Base-by-base conservation (phyloP, 495 filamentous ascomycete species). In the Lasiosphaeria miniovina region DNA sequence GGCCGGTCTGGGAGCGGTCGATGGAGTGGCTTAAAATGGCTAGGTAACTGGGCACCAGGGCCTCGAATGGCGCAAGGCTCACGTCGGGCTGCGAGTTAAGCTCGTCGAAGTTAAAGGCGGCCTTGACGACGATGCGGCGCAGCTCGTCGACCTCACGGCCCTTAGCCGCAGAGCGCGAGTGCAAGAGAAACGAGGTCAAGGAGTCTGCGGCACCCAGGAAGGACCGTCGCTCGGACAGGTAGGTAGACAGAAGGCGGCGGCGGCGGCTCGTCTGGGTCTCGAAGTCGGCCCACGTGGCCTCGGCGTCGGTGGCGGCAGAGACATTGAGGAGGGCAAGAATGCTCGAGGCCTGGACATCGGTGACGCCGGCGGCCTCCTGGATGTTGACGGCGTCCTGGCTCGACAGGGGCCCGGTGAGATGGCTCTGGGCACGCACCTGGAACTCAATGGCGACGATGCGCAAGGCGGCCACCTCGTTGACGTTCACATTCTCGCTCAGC, bases 391-490 rank as follows among this genome's bases (percentile, higher is more conserved):
- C 74, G 73, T 91, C 88, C 57, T 90, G 86, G 41, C 84, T 84
- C 1, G 86, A 86, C 41, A 89, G 84, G 7, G 82, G 83, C 15
- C 80, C 76, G 36, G 85, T 77, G 24, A 96, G 82, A 58, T 90
- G 86, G 50, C 75, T 72, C 3, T 82, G 74, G 24, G 90, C 77
- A 38, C 91, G 82, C 38, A 78, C 81, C 70, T 96, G 93, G 83
- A 88, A 91, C 81, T 98, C 94, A 24, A 93, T 70, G 32, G 95
- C 75, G 7, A 85, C 84, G 45, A 96, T 82, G 50, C 95, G 82
- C 55, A 98, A 80, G 49, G 94, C 92, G 6, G 85, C 82, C 17
- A 95, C 77, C 74, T 96, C 89, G 72, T 94, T 88, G 59, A 97
- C 86, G 12, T 81, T 80, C 11, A 86, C 84, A 60, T 83, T 82